phyloP scores from a whole-genome alignment of 1,284 basidiomycete genomes.

The Cryptococcus wingfieldii region DNA sequence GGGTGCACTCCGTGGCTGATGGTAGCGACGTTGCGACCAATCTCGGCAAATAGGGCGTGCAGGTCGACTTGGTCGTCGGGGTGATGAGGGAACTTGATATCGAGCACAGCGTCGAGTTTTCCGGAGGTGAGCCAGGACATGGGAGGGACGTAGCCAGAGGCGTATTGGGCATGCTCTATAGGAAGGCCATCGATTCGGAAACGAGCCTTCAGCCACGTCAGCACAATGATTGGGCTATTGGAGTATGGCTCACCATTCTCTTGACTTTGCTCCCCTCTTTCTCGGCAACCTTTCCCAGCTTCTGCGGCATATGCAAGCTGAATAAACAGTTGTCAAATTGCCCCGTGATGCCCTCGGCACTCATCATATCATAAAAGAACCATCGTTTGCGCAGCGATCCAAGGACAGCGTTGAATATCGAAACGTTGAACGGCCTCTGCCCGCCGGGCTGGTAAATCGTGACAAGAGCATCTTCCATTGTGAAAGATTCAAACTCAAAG shows the following conservation, averaged over 20 bases:
- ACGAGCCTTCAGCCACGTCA: slow-evolving; percentile 60
- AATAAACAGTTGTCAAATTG: slow-evolving; percentile 98
- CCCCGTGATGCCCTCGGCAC: slow-evolving; percentile 90
- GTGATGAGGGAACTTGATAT: slow-evolving; percentile 93
- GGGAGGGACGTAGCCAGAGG: slow-evolving; percentile 72
- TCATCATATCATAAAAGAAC: slow-evolving; percentile 89
- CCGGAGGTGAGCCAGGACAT: slow-evolving; percentile 96
- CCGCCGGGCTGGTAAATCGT: slow-evolving; percentile 91
- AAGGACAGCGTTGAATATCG: slow-evolving; percentile 91
- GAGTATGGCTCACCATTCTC: slow-evolving; percentile 65
- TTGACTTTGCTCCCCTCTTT: slow-evolving; percentile 75
- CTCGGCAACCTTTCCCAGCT: slow-evolving; percentile 82
- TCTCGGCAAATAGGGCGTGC: slow-evolving; percentile 83
- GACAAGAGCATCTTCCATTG: slow-evolving; percentile 86
- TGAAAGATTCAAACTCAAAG: slow-evolving; percentile 85
- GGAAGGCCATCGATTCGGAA: slow-evolving; percentile 95
- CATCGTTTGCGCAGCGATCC: slow-evolving; percentile 83
- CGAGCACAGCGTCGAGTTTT: slow-evolving; percentile 92
- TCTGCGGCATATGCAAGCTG: slow-evolving; percentile 94
- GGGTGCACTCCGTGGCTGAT: slow-evolving; percentile 47
- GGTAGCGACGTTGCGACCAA: slow-evolving; percentile 72
- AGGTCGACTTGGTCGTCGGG: slow-evolving; percentile 68
- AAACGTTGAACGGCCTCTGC: slow-evolving; percentile 91
- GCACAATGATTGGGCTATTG: not conserved
- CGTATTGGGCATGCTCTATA: slow-evolving; percentile 90